Evolutionary conservation across 768 basidiomycete species (phyloP).

Genomic region (Peribolospora kevripleyi): DNA sequence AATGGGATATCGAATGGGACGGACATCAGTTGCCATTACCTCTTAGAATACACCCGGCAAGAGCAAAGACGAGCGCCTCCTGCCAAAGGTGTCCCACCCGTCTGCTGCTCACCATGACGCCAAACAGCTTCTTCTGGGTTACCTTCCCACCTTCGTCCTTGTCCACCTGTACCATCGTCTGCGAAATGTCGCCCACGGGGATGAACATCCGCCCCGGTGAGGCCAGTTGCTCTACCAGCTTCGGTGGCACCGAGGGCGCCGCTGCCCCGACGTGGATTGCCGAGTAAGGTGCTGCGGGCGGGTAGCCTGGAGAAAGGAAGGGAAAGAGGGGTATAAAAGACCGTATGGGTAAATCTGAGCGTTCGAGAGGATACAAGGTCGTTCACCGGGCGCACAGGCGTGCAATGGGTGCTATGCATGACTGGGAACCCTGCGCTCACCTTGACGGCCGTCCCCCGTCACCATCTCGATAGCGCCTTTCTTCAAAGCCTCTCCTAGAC

Average conservation of each 20-base stretch:
- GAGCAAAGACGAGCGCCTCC: background rate
- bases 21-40: background rate
- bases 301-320: no score
- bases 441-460: slow-evolving; percentile 53
- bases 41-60: background rate
- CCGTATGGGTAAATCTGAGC: background rate
- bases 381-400: background rate
- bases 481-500: slow-evolving; percentile 30
- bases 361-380: background rate
- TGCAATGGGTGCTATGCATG: background rate
- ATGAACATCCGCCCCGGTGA: slow-evolving; percentile 45
- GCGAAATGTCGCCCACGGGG: slow-evolving; percentile 38
- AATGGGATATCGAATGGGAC: no score
- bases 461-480: slow-evolving; percentile 36
- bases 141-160: slow-evolving; percentile 47
- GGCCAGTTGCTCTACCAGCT: slow-evolving; percentile 40
- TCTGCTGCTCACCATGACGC: slow-evolving; percentile 37
- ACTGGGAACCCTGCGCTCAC: slow-evolving; percentile 19
- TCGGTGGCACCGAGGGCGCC: slow-evolving; percentile 40
- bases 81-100: no score
- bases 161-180: slow-evolving; percentile 29
- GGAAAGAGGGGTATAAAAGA: background rate
- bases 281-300: slow-evolving; percentile 25
- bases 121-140: slow-evolving; percentile 40
- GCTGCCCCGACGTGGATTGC: slow-evolving; percentile 86